Evolutionary conservation across 148 eudicot species (phyloP).

Genomic region (Spergularia bocconei): DNA sequence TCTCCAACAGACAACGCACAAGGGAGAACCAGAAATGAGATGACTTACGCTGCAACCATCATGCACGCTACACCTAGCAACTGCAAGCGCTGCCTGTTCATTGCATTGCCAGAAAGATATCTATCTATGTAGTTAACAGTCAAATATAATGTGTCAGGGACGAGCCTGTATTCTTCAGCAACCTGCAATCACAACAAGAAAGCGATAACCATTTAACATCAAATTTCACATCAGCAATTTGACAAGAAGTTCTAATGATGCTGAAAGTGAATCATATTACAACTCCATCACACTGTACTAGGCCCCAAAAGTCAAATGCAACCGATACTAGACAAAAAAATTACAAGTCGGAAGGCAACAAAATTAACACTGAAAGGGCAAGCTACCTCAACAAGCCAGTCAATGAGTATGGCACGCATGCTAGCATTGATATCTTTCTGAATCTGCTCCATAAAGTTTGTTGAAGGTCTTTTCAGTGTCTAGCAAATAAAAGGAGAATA

Average conservation of each 20-base stretch:
- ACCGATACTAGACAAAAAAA: no score
- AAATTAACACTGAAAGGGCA: neutral
- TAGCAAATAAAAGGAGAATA: slow-evolving; percentile 18
- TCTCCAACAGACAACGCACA: neutral
- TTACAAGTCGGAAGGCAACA: no score
- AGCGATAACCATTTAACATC: neutral
- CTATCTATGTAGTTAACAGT: slow-evolving; percentile 94
- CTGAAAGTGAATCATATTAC: no score
- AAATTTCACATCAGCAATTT: no score
- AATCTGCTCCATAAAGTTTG: slow-evolving; percentile 75
- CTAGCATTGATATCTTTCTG: slow-evolving; percentile 90
- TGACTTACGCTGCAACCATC: slow-evolving; percentile 96
- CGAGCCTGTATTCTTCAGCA: slow-evolving; percentile 92
- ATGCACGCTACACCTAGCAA: slow-evolving; percentile 93
- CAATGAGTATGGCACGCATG: slow-evolving; percentile 89
- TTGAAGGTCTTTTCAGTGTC: slow-evolving; percentile 81
- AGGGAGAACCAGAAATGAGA: neutral
- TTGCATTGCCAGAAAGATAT: slow-evolving; percentile 78
- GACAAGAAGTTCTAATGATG: no score
- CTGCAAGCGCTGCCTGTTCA: slow-evolving; percentile 81
- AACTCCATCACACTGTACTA: no score
- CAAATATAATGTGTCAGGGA: slow-evolving; percentile 85
- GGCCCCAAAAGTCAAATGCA: no score
- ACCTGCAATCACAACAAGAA: slow-evolving; percentile 41
- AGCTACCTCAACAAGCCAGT: slow-evolving; percentile 98